Evolutionary conservation across 768 basidiomycete species (phyloP), one percentile per base, ranked within the genome.

Genomic region (Mycena epipterygia): DNA sequence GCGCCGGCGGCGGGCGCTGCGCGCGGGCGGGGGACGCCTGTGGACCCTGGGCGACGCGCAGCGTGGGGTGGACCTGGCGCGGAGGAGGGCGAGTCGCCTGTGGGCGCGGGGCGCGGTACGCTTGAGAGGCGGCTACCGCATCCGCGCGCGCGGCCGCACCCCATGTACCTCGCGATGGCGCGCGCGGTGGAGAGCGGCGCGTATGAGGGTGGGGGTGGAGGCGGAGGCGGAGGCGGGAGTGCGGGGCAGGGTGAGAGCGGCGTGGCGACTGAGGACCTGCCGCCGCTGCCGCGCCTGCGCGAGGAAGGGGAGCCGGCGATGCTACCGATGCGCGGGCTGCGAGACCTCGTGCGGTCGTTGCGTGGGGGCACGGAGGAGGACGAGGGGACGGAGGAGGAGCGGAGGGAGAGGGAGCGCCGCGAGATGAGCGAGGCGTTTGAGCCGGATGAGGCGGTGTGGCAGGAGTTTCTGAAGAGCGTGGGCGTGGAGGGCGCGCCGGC

Each of bases 391-490:
- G 39, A 27, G 48, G 62, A 64, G 51, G 62, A 63, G 56, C 57
- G 56, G 27, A 19, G 30, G n/a, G 59, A 49, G 23, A 52, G 60
- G 16, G 57, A 61, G 23, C 48, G 61, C 5, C 39, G 42, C 17
- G 61, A 57, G 56, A 64, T 68, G 71, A 64, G 58, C 27, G 71
- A 58, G 35, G 66, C 61, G 49, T 68, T 72, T 19, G 61, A 72
- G 65, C 71, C 71, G 13, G 72, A 73, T 33, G 72, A 70, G 49
- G 68, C 68, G 58, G 68, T 67, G 9, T 73, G 72, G 72, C 64
- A 73, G 68, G 68, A 70, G 72, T 73, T 73, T 42, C 30, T 73
- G 64, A 70, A 73, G 65, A 73, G 68, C 35, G 72, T 73, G 17
- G 72, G 68, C 1, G 71, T 72, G 32, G 71, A 72, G 32, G 56